Evolutionary conservation across 768 basidiomycete genomes (phyloP).

Genomic region (Lentinula sp.): DNA sequence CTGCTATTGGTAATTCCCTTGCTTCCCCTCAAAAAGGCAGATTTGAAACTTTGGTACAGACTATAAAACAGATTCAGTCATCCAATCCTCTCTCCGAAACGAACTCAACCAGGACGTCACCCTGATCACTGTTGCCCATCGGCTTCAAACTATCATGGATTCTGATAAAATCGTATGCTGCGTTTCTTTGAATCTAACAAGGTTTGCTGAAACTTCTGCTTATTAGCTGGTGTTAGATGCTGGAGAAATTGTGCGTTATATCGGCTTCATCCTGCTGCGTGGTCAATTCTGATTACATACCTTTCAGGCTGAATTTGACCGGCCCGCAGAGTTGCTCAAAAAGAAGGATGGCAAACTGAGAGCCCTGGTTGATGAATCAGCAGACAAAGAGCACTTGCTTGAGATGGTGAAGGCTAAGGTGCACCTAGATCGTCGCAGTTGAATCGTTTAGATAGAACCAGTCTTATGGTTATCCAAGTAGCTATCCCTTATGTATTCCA

Average conservation of each 20-base stretch:
- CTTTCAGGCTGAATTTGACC: conserved; percentile 1
- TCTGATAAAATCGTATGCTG: conserved; percentile 23
- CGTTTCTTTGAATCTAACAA: neutral
- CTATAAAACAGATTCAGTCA: conserved; percentile 33
- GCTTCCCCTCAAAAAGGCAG: neutral
- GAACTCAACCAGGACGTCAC: conserved; percentile 31
- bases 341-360: neutral
- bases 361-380: conserved; percentile 4
- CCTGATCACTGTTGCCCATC: conserved; percentile 38
- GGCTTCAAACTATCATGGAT: conserved; percentile 29
- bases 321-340: neutral
- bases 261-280: neutral
- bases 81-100: conserved; percentile 36
- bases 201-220: neutral
- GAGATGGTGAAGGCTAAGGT: neutral
- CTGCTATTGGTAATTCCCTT: conserved; percentile 13
- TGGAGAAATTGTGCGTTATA: neutral
- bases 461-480: neutral
- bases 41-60: conserved; percentile 4
- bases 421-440: neutral
- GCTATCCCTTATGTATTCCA: neutral
- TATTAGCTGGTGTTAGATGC: conserved; percentile 1
- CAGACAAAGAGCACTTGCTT: neutral
- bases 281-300: neutral
- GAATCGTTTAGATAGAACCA: too few relatives aligned